A percentile compares a stretch with the other conserved stretches of the same genome.
These are phyloP conservation scores for Edaphochlamys debaryana DNA, from an alignment of 139 green algal species.

Conservation along the genomic window DNA sequence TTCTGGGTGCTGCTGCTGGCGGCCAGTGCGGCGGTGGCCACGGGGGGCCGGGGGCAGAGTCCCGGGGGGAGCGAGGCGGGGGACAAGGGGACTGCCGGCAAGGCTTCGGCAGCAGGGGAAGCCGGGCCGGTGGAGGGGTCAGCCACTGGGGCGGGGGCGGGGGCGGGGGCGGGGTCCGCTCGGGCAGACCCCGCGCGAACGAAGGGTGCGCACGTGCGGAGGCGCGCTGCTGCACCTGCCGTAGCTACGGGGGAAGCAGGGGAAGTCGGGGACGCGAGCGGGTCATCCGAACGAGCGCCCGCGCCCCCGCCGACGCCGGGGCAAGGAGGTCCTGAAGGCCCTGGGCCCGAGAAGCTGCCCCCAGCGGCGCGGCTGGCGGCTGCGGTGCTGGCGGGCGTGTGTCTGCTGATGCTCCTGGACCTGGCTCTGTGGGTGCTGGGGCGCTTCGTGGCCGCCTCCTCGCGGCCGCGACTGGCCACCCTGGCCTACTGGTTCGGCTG, in stretches of 20 bases:
- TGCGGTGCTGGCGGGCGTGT: neutral
- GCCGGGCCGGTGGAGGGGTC: too few species aligned
- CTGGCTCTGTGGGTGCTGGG: constrained; percentile 56
- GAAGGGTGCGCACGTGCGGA: too few species aligned
- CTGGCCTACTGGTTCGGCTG: constrained; percentile 68
- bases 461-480: constrained; percentile 46
- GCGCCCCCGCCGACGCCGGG: too few species aligned
- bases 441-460: constrained; percentile 46
- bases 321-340: too few species aligned
- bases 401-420: constrained; percentile 7
- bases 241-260: too few species aligned
- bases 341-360: too few species aligned
- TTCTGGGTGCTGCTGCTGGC: constrained; percentile 40
- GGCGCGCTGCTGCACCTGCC: too few species aligned
- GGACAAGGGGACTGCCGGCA: neutral
- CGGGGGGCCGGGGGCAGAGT: neutral
- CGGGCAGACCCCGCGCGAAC: neutral
- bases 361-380: neutral
- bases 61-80: neutral
- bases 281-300: too few species aligned
- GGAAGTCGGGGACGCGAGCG: too few species aligned
- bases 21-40: neutral
- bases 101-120: too few species aligned
- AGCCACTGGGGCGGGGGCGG: neutral
- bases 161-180: neutral